A percentile compares a stretch with the other conserved stretches of the same genome.
Evolutionary conservation across 2,329 filamentous ascomycete genomes (phyloP).

Genomic region (Fusarium agapanthi): DNA sequence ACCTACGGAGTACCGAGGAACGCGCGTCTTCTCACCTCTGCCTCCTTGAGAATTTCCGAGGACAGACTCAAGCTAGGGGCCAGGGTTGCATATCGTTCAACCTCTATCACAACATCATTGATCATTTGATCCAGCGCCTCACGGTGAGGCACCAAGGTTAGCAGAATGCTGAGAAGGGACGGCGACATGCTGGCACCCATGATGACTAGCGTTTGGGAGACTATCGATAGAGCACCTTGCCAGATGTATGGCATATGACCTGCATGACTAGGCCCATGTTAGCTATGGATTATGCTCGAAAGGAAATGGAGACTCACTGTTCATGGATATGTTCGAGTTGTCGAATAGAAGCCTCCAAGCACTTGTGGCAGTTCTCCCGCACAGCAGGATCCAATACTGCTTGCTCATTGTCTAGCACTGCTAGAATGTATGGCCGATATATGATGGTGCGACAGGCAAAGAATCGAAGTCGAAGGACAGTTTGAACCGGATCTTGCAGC

Average conservation of each 20-base stretch:
- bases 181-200: slow-evolving; percentile 88
- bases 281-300: not conserved
- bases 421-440: slow-evolving; percentile 83
- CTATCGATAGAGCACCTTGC: slow-evolving; percentile 84
- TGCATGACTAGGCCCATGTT: slow-evolving; percentile 65
- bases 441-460: slow-evolving; percentile 89
- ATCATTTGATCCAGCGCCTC: slow-evolving; percentile 79
- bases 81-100: slow-evolving; percentile 77
- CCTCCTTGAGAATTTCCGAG: slow-evolving; percentile 83
- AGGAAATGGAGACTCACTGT: slow-evolving; percentile 63
- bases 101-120: slow-evolving; percentile 78
- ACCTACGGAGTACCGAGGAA: slow-evolving; percentile 59
- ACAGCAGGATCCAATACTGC: slow-evolving; percentile 76
- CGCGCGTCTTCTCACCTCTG: slow-evolving; percentile 74
- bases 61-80: slow-evolving; percentile 79
- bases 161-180: slow-evolving; percentile 72
- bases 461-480: slow-evolving; percentile 80
- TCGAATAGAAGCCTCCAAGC: slow-evolving; percentile 79
- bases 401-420: slow-evolving; percentile 80
- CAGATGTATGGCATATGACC: slow-evolving; percentile 87
- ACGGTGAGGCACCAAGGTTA: slow-evolving; percentile 62
- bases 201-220: slow-evolving; percentile 81
- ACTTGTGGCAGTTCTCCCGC: slow-evolving; percentile 81
- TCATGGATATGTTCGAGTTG: slow-evolving; percentile 82
- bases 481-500: slow-evolving; percentile 78